phyloP scores from a whole-genome alignment of 257 asterid species.

The Scutellaria minor region DNA sequence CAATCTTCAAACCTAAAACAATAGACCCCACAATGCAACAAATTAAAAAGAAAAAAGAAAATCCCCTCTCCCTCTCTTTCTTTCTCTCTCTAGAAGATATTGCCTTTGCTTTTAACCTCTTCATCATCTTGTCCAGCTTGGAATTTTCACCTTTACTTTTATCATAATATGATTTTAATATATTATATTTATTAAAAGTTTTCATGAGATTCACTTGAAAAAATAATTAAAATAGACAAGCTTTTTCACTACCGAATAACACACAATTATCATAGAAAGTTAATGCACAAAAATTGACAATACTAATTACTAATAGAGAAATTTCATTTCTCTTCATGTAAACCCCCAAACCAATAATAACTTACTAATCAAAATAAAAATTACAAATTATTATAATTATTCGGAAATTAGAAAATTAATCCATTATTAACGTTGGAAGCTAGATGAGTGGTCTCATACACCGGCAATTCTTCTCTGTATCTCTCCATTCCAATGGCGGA shows the following conservation, averaged over 20 bases:
- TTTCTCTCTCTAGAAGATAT: constrained; percentile 30
- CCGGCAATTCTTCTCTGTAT: constrained; percentile 78
- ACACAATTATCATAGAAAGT: background rate
- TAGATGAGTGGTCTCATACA: constrained; percentile 75
- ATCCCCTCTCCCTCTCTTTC: constrained; percentile 23
- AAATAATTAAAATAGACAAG: constrained; percentile 23
- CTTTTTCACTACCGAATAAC: background rate
- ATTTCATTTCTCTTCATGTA: constrained; percentile 52
- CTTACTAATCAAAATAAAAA: constrained; percentile 35
- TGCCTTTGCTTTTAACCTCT: constrained; percentile 35
- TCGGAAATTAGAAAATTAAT: constrained; percentile 46
- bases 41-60: constrained; percentile 24
- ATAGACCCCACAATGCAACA: constrained; percentile 40
- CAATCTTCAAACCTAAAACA: constrained; percentile 42
- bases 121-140: constrained; percentile 33
- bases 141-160: constrained; percentile 29
- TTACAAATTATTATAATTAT: constrained; percentile 26
- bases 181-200: too few species aligned
- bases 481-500: constrained; percentile 79
- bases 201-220: background rate
- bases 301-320: constrained; percentile 35
- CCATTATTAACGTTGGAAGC: constrained; percentile 60
- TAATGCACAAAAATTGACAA: constrained; percentile 22
- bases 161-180: too few species aligned
- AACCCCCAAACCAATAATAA: constrained; percentile 75